Evolutionary conservation across 169 alveolate genomes (phyloP), one percentile per base, ranked within the genome.

Genomic region (Sarcocystis neurona): DNA sequence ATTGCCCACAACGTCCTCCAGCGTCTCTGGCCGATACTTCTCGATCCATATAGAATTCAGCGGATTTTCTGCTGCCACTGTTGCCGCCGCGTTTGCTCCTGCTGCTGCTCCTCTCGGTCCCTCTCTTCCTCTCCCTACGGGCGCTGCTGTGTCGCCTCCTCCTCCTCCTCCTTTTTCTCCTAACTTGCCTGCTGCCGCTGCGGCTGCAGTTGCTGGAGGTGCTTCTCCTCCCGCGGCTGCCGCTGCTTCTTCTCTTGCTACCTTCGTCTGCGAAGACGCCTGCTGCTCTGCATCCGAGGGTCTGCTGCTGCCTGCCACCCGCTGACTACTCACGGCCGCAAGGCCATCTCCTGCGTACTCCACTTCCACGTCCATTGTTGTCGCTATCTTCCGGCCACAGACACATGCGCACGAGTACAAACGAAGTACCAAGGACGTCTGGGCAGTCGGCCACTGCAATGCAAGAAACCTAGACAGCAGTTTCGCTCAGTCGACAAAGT

Each of bases 1-100:
- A 90, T 99, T 98, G 39, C 99, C 99, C 72, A 97, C 98, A 48
- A 99, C 98, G 88, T 98, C 99, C 41, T 95, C 97, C 58, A 99
- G 94, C 18, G 95, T 92, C 77, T 93, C 95, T 20, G 99, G 99
- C 30, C 99, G 94, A 92, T 98, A 98, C 91, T 98, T 99, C 89
- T 98, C 99, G 58, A 98, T 96, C 99, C 99, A 97, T 18, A 91
- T 91, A 6, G 92, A 85, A 43, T 66, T 85, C 20, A 72, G 53
- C 12, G n/a, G n/a, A 20, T 37, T 63, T 20, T 6, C 41, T 47
- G 46, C 44, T 44, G 72, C 86, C 50, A 72, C 43, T 79, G 86
- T 72, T 77, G 85, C 39, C 46, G 85, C 80, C 46, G 84, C 84
- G 41, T 37, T 37, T 75, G 84, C 53, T 72, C 53, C 50, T 72